Conservation (phyloP, 805 yeast genomes). For the Lachancea sp. region DNA sequence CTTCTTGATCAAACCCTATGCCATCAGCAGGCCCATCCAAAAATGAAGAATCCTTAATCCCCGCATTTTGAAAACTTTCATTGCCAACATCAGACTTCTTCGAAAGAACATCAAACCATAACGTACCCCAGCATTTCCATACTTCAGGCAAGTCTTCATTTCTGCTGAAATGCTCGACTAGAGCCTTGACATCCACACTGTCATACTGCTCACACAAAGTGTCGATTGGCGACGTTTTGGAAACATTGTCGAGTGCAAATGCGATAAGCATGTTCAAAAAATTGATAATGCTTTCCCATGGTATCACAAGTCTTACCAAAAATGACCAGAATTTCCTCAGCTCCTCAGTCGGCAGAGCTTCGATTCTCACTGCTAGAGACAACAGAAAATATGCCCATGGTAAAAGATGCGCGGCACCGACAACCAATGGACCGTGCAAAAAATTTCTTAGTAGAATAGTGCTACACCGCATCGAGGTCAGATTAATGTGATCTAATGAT, state of each 20-base stretch:
- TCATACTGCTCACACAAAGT: conserved; percentile 23
- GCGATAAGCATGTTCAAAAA: conserved; percentile 54
- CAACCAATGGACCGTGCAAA: conserved; percentile 57
- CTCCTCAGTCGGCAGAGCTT: conserved; percentile 21
- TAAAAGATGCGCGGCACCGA: conserved; percentile 65
- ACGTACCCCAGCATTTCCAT: conserved; percentile 80
- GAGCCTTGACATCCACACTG: conserved; percentile 30
- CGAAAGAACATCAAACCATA: conserved; percentile 64
- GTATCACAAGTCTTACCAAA: conserved; percentile 47
- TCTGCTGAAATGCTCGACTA: conserved; percentile 46
- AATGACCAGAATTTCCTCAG: conserved; percentile 27
- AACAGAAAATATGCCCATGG: conserved; percentile 72
- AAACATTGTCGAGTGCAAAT: conserved; percentile 23
- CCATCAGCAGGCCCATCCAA: conserved; percentile 66
- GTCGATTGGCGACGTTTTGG: conserved; percentile 15
- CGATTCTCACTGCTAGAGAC: conserved; percentile 52
- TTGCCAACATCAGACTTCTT: conserved; percentile 46
- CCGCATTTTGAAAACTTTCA: conserved; percentile 42
- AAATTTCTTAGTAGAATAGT: conserved; percentile 62
- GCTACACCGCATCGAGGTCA: conserved; percentile 62
- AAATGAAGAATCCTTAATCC: conserved; percentile 49
- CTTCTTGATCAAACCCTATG: conserved; percentile 36
- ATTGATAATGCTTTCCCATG: conserved; percentile 60
- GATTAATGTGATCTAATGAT: conserved; percentile 49
- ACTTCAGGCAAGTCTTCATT: conserved; percentile 66